Percentiles rank a stretch among this genome's conserved stretches.
Evolutionary conservation across 169 alveolate species (phyloP).

Genomic region (Cryptosporidium muris): DNA sequence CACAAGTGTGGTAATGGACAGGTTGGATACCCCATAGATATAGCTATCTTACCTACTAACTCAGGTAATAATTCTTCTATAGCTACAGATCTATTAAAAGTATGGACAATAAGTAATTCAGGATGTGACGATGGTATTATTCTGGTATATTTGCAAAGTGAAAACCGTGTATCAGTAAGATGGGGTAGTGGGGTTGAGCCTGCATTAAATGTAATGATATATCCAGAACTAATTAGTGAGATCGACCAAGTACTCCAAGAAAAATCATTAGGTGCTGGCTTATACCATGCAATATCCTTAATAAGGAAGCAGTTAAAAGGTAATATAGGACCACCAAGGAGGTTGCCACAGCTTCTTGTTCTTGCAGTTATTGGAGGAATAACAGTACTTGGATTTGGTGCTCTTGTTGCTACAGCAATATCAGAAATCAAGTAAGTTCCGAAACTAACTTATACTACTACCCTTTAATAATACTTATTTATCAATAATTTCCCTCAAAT

Average conservation of each 20-base stretch:
- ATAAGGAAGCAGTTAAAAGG: constrained; percentile 42
- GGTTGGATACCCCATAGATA: constrained; percentile 51
- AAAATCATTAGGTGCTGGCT: constrained; percentile 40
- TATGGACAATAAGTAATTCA: constrained; percentile 33
- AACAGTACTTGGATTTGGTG: constrained; percentile 69
- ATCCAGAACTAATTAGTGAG: constrained; percentile 66
- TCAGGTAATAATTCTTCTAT: constrained; percentile 48
- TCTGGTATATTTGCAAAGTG: constrained; percentile 46
- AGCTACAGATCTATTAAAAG: constrained; percentile 33
- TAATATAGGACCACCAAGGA: constrained; percentile 71
- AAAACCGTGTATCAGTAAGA: constrained; percentile 44
- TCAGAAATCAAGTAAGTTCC: constrained; percentile 58
- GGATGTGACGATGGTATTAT: constrained; percentile 34
- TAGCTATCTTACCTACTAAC: constrained; percentile 40
- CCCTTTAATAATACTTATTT: background rate
- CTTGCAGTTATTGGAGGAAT: constrained; percentile 51
- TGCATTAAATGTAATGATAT: constrained; percentile 61
- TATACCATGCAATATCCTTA: constrained; percentile 50
- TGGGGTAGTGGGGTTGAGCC: constrained; percentile 68
- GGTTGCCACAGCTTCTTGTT: constrained; percentile 61
- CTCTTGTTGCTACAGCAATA: constrained; percentile 59
- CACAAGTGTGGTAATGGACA: constrained; percentile 29
- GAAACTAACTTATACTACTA: background rate
- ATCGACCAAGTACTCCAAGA: constrained; percentile 43
- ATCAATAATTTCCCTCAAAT: background rate